phyloP scores from a whole-genome alignment of 257 asterid genomes.

The Knoxia roxburghii region DNA sequence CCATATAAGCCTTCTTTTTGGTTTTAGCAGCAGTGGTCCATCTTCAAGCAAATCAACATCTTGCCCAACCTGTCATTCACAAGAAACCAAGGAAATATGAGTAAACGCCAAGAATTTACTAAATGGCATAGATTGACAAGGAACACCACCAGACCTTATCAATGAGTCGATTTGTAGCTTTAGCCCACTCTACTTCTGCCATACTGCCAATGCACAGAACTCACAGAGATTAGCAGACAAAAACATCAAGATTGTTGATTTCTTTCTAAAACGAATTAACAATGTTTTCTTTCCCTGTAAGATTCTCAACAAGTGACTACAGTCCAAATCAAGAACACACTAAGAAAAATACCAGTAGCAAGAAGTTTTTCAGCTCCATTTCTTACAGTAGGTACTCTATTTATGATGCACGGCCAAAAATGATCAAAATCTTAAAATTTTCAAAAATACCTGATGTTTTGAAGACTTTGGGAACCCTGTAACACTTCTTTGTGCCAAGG shows the following conservation, averaged over 20 bases:
- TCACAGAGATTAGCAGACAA: slow-evolving; percentile 20
- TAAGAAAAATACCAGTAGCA: neutral
- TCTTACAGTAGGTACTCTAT: neutral
- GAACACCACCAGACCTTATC: slow-evolving; percentile 54
- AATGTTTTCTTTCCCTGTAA: neutral
- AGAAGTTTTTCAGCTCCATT: neutral
- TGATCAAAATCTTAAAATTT: neutral
- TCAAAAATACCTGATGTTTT: slow-evolving; percentile 44
- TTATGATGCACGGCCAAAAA: neutral
- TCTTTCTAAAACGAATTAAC: neutral
- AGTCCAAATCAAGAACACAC: neutral
- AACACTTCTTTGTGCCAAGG: slow-evolving; percentile 69
- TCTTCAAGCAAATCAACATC: slow-evolving; percentile 48
- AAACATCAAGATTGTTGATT: neutral
- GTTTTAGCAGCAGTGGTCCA: slow-evolving; percentile 41
- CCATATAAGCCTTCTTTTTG: slow-evolving; percentile 67
- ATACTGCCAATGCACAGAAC: slow-evolving; percentile 41
- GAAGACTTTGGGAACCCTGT: slow-evolving; percentile 29
- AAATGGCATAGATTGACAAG: slow-evolving; percentile 10
- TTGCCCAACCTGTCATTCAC: slow-evolving; percentile 49
- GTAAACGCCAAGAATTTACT: slow-evolving; percentile 1
- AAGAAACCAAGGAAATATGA: slow-evolving; percentile 9
- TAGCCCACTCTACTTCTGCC: slow-evolving; percentile 67
- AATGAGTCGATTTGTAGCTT: slow-evolving; percentile 42
- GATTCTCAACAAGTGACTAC: neutral